Evolutionary conservation across 78 protist species (phyloP), one percentile per base, ranked within the genome.

Genomic region (Corallochytrium limacisporum): DNA sequence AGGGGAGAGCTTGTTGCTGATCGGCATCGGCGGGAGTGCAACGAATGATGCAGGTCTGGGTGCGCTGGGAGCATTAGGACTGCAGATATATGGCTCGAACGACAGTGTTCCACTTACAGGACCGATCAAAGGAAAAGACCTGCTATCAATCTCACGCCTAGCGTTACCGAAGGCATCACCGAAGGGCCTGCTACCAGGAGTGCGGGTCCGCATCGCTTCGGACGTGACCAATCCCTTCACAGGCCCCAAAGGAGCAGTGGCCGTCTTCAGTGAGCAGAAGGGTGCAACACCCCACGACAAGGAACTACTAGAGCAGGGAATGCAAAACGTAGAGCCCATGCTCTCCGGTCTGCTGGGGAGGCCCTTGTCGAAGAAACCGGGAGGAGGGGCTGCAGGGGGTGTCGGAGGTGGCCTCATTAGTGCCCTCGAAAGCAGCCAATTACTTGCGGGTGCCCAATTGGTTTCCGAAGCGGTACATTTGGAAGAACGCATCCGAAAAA

Each of bases 331-430:
- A 3, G 40, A 38, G 6, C 4, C 3, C 1, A 2, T 28, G 13
- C 15, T 62, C 28, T 12, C 6, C 32, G 31, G 10, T 9, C 2
- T 6, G 2, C 13, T 16, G 5, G 22, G 54, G 15, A 4, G 1
- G 20, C 42, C 28, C 38, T 50, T 62, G 44, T 3, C 8, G 8
- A 20, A 9, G 9, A 24, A 44, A 18, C 35, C 44, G 32, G 68
- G 68, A 2, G 54, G 44, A 2, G 68, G 68, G 3, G 68, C 68
- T 13, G 68, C 68, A 22, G 68, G 68, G 12, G 68, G 68, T 39
- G 37, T 44, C 3, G 68, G 68, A 4, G 68, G 68, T 3, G 50
- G 56, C 22, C 32, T 62, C 28, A 26, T n/a, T n/a, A n/a, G n/a
- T n/a, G n/a, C n/a, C n/a, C n/a, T n/a, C n/a, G n/a, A n/a, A n/a